Percentiles rank a stretch among this genome's conserved stretches.
These are phyloP conservation scores for Hamamelis virginiana DNA, from an alignment of 164 flowering plant species.

Conservation along the genomic window DNA sequence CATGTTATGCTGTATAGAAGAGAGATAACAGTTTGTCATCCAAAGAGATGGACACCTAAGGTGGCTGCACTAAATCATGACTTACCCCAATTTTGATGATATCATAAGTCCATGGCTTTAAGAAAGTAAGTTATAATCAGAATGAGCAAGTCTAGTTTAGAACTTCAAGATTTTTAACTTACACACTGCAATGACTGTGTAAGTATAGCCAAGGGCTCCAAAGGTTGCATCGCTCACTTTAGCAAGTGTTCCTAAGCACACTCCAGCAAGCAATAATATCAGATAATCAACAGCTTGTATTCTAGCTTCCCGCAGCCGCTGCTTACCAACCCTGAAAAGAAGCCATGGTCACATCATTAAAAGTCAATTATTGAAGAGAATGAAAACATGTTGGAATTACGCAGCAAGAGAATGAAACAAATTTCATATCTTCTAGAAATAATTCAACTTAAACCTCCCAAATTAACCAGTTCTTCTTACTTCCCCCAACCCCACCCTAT, in stretches of 20 bases:
- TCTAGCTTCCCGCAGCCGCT: constrained; percentile 81
- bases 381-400: neutral
- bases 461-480: neutral
- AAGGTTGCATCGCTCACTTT: constrained; percentile 96
- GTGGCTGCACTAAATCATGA: neutral
- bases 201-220: constrained; percentile 81
- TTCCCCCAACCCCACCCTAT: neutral
- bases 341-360: neutral
- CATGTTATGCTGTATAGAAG: neutral
- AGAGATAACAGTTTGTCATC: neutral
- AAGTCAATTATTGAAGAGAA: neutral
- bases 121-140: neutral
- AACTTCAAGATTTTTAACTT: constrained; percentile 38
- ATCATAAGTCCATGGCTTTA: constrained; percentile 1
- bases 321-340: constrained; percentile 73
- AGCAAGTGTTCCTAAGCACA: constrained; percentile 91
- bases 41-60: neutral
- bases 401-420: neutral
- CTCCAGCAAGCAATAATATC: constrained; percentile 87
- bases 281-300: constrained; percentile 81
- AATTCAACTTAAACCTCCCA: neutral
- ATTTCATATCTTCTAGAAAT: neutral
- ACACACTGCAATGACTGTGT: constrained; percentile 96
- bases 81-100: neutral
- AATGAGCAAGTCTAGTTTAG: neutral